Evolutionary conservation across 306 rosid genomes (phyloP).

Genomic region (Hippophae rhamnoides): DNA sequence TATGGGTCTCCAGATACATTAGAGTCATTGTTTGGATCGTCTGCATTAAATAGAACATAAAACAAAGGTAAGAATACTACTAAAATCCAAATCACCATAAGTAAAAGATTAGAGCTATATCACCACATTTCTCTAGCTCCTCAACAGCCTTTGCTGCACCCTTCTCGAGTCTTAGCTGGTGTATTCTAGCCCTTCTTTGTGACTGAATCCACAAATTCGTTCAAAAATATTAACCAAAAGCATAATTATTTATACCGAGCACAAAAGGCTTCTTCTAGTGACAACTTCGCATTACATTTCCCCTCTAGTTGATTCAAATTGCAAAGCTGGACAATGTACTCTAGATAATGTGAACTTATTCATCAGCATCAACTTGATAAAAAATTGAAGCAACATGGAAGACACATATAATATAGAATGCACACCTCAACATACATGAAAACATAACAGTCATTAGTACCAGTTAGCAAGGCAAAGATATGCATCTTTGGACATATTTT

Average conservation of each 20-base stretch:
- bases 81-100: background rate
- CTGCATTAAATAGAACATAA: constrained; percentile 28
- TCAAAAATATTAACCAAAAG: constrained; percentile 6
- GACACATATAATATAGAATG: too few relatives aligned
- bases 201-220: constrained; percentile 33
- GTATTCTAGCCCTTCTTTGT: constrained; percentile 78
- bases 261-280: too few relatives aligned
- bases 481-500: too few relatives aligned
- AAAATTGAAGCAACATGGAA: too few relatives aligned
- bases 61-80: background rate
- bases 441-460: too few relatives aligned
- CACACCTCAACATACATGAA: too few relatives aligned
- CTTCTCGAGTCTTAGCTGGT: constrained; percentile 66
- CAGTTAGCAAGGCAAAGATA: too few relatives aligned
- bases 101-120: constrained; percentile 5
- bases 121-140: constrained; percentile 87
- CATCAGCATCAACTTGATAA: too few relatives aligned
- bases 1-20: constrained; percentile 88
- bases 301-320: too few relatives aligned
- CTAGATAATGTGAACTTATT: too few relatives aligned
- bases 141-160: constrained; percentile 89
- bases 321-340: too few relatives aligned
- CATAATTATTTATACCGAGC: background rate
- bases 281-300: too few relatives aligned
- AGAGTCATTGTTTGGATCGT: constrained; percentile 72